Percentiles rank a stretch among this genome's conserved stretches.
Evolutionary conservation across 2,329 filamentous ascomycete genomes (phyloP).

Genomic region (Colletotrichum siamense): DNA sequence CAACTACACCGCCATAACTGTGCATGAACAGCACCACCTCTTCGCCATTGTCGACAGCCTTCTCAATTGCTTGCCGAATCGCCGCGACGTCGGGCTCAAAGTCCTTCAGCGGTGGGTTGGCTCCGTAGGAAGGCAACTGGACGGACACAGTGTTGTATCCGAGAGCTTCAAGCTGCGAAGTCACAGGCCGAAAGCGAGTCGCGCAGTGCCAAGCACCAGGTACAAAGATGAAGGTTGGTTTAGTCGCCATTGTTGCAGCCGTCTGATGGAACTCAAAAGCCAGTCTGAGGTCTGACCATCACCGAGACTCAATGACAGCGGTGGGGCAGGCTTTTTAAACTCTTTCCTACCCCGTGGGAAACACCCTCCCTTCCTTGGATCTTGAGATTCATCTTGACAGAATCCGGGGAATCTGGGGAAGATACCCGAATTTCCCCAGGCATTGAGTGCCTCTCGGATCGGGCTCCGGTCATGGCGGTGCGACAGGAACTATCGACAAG

Average conservation of each 20-base stretch:
- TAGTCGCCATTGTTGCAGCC: not conserved
- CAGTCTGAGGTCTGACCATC: not conserved
- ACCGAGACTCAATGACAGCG: not conserved
- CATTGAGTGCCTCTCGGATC: not conserved
- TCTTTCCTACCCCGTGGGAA: not conserved
- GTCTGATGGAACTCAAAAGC: not conserved
- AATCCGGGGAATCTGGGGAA: not conserved
- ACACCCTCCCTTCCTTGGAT: not conserved
- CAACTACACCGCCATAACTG: constrained; percentile 42
- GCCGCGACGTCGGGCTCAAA: constrained; percentile 29
- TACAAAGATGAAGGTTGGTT: constrained; percentile 46
- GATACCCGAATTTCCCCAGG: not conserved
- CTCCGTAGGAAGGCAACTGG: not conserved
- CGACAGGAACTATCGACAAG: not conserved
- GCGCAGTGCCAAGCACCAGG: constrained; percentile 52
- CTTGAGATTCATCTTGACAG: not conserved
- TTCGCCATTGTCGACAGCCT: constrained; percentile 37
- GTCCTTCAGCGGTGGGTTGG: not conserved
- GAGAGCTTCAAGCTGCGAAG: not conserved
- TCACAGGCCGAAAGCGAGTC: not conserved
- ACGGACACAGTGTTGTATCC: not conserved
- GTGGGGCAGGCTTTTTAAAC: not conserved
- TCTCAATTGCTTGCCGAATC: constrained; percentile 30
- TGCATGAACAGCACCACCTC: constrained; percentile 44
- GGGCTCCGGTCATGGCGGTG: not conserved